Evolutionary conservation across 2,329 filamentous ascomycete species (phyloP).

Genomic region (Pseudogymnoascus sp.): DNA sequence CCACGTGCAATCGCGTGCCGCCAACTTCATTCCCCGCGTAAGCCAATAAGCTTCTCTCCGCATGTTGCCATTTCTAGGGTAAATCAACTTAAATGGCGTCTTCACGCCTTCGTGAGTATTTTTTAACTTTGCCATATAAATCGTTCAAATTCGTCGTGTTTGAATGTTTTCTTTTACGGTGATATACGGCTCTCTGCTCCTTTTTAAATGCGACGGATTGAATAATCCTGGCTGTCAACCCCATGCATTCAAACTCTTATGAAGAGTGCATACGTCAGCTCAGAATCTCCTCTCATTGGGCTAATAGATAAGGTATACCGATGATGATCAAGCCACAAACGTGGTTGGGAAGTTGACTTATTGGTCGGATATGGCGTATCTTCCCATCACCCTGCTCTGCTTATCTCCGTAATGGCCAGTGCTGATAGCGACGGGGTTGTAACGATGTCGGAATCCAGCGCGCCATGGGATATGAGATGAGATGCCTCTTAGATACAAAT

Average conservation of each 20-base stretch:
- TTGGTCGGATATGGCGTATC: constrained; percentile 3
- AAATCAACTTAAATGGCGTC: constrained; percentile 2
- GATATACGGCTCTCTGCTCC: neutral
- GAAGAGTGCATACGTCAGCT: neutral
- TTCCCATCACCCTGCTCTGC: neutral
- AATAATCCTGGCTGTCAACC: neutral
- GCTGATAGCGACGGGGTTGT: neutral
- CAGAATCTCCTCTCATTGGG: neutral
- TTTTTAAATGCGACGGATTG: neutral
- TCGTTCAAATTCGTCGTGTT: neutral
- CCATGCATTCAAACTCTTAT: neutral
- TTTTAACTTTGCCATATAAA: neutral
- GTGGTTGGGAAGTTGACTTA: neutral
- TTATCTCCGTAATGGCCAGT: neutral
- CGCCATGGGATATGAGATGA: neutral
- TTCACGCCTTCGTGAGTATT: neutral
- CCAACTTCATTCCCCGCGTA: neutral
- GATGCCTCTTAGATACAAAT: constrained; percentile 1
- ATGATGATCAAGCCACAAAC: neutral
- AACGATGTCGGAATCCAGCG: neutral
- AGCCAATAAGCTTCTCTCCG: neutral
- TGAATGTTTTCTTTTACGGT: neutral
- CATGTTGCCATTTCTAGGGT: neutral
- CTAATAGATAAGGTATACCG: neutral
- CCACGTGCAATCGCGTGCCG: neutral